Evolutionary conservation across 73 alveolate genomes (phyloP), one percentile per base, ranked within the genome.

Genomic region (Paramecium biaurelia): DNA sequence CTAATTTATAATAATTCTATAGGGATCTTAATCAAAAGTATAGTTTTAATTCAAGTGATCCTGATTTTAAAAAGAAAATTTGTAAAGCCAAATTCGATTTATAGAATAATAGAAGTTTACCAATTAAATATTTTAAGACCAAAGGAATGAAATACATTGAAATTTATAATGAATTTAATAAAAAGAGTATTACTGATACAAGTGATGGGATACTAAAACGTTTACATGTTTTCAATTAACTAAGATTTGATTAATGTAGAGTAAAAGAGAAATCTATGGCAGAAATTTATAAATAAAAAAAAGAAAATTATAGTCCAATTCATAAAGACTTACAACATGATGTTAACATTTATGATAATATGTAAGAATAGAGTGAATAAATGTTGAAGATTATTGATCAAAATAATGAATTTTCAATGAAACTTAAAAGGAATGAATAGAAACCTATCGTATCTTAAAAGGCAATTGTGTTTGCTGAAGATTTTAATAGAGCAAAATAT

Each of bases 81-180:
- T 43, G 34, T 8, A 79, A 45, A 43, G 28, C 41, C 24, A 79
- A 79, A 24, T 12, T 41, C 7, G 45, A 79, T 43, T 45, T 41
- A 24, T 14, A 14, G 0, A 24, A 38, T 20, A 20, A 15, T 10
- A 32, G 90, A 8, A 43, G 4, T 47, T 37, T 4, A n/a, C 76
- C 90, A 2, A 79, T 79, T 7, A 23, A 79, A 23, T 79, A 79
- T 45, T 26, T 47, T 8, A 79, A 79, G 43, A 45, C 23, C 7
- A 42, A 79, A 30, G 90, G 90, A n/a, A 45, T 47, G 42, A 79
- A 45, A 8, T 79, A 43, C 14, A 79, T 79, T 20, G 90, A 79
- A 79, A 28, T 72, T 20, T 72, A 38, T 32, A 72, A 72, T 32
- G 86, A 72, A 38, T 28, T 37, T 3, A 72, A 53, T 53, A 53